Percentiles rank a stretch among this genome's conserved stretches.
Evolutionary conservation across 768 basidiomycete species (phyloP).

Genomic region (Agrocybe praecox): DNA sequence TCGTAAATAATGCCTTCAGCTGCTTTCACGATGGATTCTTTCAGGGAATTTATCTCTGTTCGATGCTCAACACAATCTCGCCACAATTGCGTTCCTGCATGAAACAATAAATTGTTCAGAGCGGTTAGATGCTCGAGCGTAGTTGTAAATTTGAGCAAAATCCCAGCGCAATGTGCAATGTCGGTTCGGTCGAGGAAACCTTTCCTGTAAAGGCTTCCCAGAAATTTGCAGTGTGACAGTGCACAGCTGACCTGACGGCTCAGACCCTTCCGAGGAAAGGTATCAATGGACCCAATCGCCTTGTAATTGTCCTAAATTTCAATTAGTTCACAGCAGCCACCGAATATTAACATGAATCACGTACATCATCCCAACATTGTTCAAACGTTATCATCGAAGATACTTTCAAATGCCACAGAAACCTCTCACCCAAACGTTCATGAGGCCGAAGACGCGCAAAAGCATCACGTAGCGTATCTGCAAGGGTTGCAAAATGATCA

Average conservation of each 20-base stretch:
- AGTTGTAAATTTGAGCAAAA: conserved; percentile 13
- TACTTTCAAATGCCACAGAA: background rate
- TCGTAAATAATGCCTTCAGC: background rate
- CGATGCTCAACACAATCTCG: conserved; percentile 7
- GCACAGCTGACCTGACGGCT: conserved; percentile 9
- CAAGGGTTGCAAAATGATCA: conserved; percentile 2
- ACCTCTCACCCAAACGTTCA: background rate
- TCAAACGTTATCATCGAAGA: background rate
- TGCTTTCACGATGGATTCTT: conserved; percentile 4
- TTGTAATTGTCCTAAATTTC: conserved; percentile 2
- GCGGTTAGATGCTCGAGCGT: conserved; percentile 16
- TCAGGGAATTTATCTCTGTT: conserved; percentile 10
- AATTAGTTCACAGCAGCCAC: background rate
- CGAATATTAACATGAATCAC: background rate
- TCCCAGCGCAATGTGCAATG: conserved; percentile 10
- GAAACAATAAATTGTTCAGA: conserved; percentile 11
- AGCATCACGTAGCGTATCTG: background rate
- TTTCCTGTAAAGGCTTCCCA: conserved; percentile 15
- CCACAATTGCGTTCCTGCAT: conserved; percentile 16
- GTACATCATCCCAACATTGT: background rate
- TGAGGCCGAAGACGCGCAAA: background rate
- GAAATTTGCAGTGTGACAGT: conserved; percentile 17
- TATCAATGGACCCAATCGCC: conserved; percentile 8
- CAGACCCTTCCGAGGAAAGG: conserved; percentile 1
- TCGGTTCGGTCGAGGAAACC: conserved; percentile 10